Evolutionary conservation across 805 yeast genomes (phyloP), one percentile per base, ranked within the genome.

Genomic region (Hanseniaspora taiwanica): DNA sequence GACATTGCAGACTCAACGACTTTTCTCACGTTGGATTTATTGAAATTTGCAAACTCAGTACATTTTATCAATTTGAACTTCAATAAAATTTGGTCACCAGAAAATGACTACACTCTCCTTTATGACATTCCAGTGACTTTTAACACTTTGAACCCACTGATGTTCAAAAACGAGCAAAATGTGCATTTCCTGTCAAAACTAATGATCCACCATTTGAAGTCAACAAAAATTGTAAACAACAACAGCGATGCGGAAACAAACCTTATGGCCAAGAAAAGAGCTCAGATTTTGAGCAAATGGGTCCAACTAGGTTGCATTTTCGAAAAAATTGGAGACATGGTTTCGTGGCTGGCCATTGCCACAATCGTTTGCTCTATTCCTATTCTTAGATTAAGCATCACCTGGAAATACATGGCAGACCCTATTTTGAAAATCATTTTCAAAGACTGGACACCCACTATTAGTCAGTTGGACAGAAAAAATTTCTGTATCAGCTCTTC

Each of bases 381-480:
- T 0, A 67, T 89, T 2, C 62, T 89, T 42, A 70, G 97, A 47
- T 64, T 89, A 36, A 63, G 71, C 21, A 69, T 72, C 40, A 70
- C 87, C 1, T 89, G 97, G 97, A 63, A 77, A 6, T 63, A 66
- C 37, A 82, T 86, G 3, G 71, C 81, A 12, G 68, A 71, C 17
- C 71, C 71, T 21, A 65, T 72, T 36, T 58, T 82, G 39, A 76
- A 72, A 41, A 62, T 74, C 2, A 72, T 85, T 21, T 72, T 77
- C 35, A 74, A 76, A 38, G 93, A 82, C 49, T 89, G 96, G 96
- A 83, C 91, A 0, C 94, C 93, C 2, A 93, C 89, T 19, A 78
- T 84, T 7, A 84, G 82, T 60, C 96, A 87, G 53, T 66, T 89
- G 27, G 93, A 85, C 46, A 71, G 91, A 52, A 68, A 91, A 48